These are phyloP conservation scores for Termitomyces sp. DNA, from an alignment of 768 basidiomycete genomes.

Conservation along the genomic window DNA sequence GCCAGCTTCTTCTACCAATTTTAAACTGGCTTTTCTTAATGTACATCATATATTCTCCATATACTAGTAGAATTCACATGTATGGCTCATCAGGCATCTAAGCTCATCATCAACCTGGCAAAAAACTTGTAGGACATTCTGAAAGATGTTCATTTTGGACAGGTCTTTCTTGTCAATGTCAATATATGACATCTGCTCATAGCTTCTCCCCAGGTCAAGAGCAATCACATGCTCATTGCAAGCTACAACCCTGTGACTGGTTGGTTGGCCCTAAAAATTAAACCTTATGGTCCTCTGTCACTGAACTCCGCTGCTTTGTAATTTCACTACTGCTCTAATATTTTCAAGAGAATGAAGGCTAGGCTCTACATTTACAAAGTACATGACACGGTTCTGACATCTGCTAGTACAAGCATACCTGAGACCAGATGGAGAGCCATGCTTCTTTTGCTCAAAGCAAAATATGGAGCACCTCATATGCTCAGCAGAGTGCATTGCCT, in stretches of 20 bases:
- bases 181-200: background rate
- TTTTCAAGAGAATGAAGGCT: conserved; percentile 86
- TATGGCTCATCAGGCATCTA: conserved; percentile 41
- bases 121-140: conserved; percentile 46
- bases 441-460: conserved; percentile 76
- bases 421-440: conserved; percentile 63
- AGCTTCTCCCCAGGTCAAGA: conserved; percentile 36
- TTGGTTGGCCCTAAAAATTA: conserved; percentile 70
- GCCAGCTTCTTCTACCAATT: background rate
- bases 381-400: background rate
- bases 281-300: conserved; percentile 62
- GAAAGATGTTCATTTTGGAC: conserved; percentile 50
- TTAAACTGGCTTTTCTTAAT: conserved; percentile 12
- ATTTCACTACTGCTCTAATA: conserved; percentile 80
- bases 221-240: conserved; percentile 74
- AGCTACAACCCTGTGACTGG: conserved; percentile 58
- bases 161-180: conserved; percentile 27
- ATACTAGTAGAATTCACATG: background rate
- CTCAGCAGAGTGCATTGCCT: conserved; percentile 64
- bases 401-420: conserved; percentile 50
- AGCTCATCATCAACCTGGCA: conserved; percentile 41
- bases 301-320: conserved; percentile 72
- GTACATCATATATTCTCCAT: conserved; percentile 5
- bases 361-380: conserved; percentile 1
- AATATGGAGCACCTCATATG: conserved; percentile 81